Evolutionary conservation across 495 filamentous ascomycete species (phyloP), one percentile per base, ranked within the genome.

Genomic region (Jackrogersella multiformis): DNA sequence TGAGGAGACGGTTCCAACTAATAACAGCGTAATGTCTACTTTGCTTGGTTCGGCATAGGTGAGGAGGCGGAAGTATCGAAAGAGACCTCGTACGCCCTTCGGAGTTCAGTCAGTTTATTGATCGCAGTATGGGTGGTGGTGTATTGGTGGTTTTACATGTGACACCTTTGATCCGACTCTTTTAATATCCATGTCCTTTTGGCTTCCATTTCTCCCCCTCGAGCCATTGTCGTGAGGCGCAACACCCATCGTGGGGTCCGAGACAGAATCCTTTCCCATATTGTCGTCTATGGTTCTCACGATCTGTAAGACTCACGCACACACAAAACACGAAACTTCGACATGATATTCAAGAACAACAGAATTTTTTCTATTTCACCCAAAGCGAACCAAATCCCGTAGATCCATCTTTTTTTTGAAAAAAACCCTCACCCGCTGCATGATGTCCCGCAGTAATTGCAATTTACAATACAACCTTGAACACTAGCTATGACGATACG

Each of bases 21-120:
- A n/a, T n/a, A 90, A 76, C 41, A 85, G 73, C 38, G 77, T 61
- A 16, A 82, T 54, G 68, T 89, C 85, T 52, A 74, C 23, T 69
- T 68, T 71, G 54, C 73, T 75, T 51, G 78, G 78, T 54, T 78
- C 67, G 54, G 72, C 76, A 21, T 76, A 72, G 45, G 73, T 72
- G 16, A 80, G 74, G 49, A 80, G 67, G 28, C 72, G 71, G 61
- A 68, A 73, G 52, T 80, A 80, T 71, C 66, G 62, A 54, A 72
- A 73, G 59, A 74, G 52, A 20, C 62, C 57, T 49, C 62, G 61
- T 35, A 41, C 13, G 16, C 20, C 56, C 67, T 69, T 53, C 26
- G 21, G 6, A 45, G 5, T 20, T 70, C 38, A 54, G 67, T 36
- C 30, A 53, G 32, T 36, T 32, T 48, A 28, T 49, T 35, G 36